Percentiles rank a stretch among this genome's conserved stretches.
Conservation (phyloP, 768 basidiomycete genomes). For the Calocera viscosa region DNA sequence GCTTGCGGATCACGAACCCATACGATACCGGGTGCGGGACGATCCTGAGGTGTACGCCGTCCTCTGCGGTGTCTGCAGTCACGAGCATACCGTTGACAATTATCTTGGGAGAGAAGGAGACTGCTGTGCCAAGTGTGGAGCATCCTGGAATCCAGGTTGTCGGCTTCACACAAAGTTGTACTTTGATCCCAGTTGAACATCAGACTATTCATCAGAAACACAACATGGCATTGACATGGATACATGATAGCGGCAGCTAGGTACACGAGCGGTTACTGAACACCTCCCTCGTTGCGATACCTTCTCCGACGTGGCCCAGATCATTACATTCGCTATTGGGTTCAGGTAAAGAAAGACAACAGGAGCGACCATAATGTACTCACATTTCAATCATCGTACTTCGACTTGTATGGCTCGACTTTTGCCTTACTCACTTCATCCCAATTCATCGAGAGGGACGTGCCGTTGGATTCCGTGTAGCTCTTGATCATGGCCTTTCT, state of each 20-base stretch:
- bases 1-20: background rate
- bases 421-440: slow-evolving; percentile 58
- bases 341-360: too few relatives aligned
- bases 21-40: background rate
- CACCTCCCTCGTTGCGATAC: too few relatives aligned
- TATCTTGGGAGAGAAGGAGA: background rate
- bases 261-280: background rate
- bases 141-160: background rate
- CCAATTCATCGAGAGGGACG: slow-evolving; percentile 94
- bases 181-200: background rate
- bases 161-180: background rate
- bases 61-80: background rate
- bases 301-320: too few relatives aligned
- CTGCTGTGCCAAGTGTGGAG: background rate
- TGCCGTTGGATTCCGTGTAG: slow-evolving; percentile 88
- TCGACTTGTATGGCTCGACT: slow-evolving; percentile 7
- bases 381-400: background rate
- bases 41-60: background rate
- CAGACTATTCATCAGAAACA: background rate
- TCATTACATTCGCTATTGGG: too few relatives aligned
- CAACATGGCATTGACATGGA: background rate
- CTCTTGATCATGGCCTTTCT: slow-evolving; percentile 96
- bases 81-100: background rate
- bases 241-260: slow-evolving; percentile 2
- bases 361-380: too few relatives aligned